Percentiles rank a stretch among this genome's conserved stretches.
phyloP scores from a whole-genome alignment of 75 land plant genomes.

The Pinus taeda region DNA sequence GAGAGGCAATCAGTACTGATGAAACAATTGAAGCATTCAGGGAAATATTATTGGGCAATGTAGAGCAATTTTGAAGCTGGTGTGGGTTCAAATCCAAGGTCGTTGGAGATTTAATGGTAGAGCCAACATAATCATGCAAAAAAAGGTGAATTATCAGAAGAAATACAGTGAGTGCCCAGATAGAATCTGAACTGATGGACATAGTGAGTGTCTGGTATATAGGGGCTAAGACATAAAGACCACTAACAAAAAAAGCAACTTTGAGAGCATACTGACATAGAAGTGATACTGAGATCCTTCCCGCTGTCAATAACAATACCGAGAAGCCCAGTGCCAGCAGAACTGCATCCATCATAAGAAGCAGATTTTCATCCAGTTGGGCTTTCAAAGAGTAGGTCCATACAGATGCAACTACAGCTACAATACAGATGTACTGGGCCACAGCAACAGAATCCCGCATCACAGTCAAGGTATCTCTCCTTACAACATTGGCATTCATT shows the following conservation, averaged over 20 bases:
- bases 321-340: constrained; percentile 67
- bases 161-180: constrained; percentile 76
- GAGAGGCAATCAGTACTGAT: constrained; percentile 89
- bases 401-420: constrained; percentile 64
- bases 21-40: constrained; percentile 92
- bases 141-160: constrained; percentile 83
- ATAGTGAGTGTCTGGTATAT: constrained; percentile 87
- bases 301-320: constrained; percentile 49
- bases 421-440: constrained; percentile 77
- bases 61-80: constrained; percentile 32
- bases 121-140: constrained; percentile 85
- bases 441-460: constrained; percentile 85
- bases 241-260: constrained; percentile 71
- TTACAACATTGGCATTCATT: constrained; percentile 90
- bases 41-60: constrained; percentile 68
- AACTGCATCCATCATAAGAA: constrained; percentile 60
- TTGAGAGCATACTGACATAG: constrained; percentile 47
- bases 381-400: constrained; percentile 76
- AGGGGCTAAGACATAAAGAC: constrained; percentile 80
- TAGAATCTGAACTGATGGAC: constrained; percentile 94
- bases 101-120: constrained; percentile 61
- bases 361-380: constrained; percentile 46
- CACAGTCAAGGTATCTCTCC: constrained; percentile 62
- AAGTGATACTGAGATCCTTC: constrained; percentile 40
- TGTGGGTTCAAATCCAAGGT: constrained; percentile 17